These are phyloP conservation scores for Candolleomyces efflorescens DNA, from an alignment of 768 basidiomycete genomes.

Conservation along the genomic window DNA sequence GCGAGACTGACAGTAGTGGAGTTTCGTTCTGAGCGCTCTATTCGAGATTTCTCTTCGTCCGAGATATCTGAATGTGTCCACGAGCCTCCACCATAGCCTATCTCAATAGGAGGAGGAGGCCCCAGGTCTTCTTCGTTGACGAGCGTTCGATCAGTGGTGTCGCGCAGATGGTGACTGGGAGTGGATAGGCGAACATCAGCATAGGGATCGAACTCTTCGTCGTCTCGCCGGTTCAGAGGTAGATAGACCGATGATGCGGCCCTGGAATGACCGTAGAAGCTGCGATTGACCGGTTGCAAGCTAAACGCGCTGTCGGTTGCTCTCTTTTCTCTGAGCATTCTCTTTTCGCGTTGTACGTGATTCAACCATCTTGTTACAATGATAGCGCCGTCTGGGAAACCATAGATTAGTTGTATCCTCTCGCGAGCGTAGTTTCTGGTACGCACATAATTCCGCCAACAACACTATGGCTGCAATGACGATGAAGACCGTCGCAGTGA, in stretches of 20 bases:
- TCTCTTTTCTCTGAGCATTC: slow-evolving; percentile 31
- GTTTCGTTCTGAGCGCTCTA: slow-evolving; percentile 13
- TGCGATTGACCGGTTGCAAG: slow-evolving; percentile 21
- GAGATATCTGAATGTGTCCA: slow-evolving; percentile 31
- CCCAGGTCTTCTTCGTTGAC: slow-evolving; percentile 10
- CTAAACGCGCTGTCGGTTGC: slow-evolving; percentile 33
- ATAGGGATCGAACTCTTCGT: slow-evolving; percentile 35
- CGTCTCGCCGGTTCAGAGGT: slow-evolving; percentile 3
- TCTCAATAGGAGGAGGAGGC: slow-evolving; percentile 20
- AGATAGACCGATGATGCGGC: slow-evolving; percentile 2
- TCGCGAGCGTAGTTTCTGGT: not conserved
- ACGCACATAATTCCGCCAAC: slow-evolving; percentile 54
- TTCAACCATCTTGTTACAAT: slow-evolving; percentile 52
- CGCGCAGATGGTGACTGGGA: slow-evolving; percentile 6
- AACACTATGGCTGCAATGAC: slow-evolving; percentile 41
- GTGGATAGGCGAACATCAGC: slow-evolving; percentile 19
- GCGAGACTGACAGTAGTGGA: not conserved
- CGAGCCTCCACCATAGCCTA: slow-evolving; percentile 31
- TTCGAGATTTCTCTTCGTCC: slow-evolving; percentile 28
- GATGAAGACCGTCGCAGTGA: slow-evolving; percentile 44
- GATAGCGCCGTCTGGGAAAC: slow-evolving; percentile 45
- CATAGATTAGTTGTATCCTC: not conserved
- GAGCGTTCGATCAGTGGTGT: slow-evolving; percentile 1
- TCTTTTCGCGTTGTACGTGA: slow-evolving; percentile 48
- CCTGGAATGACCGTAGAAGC: slow-evolving; percentile 7